Evolutionary conservation across 2,329 filamentous ascomycete genomes (phyloP), one percentile per base, ranked within the genome.

Genomic region (Neospermospora avenae): DNA sequence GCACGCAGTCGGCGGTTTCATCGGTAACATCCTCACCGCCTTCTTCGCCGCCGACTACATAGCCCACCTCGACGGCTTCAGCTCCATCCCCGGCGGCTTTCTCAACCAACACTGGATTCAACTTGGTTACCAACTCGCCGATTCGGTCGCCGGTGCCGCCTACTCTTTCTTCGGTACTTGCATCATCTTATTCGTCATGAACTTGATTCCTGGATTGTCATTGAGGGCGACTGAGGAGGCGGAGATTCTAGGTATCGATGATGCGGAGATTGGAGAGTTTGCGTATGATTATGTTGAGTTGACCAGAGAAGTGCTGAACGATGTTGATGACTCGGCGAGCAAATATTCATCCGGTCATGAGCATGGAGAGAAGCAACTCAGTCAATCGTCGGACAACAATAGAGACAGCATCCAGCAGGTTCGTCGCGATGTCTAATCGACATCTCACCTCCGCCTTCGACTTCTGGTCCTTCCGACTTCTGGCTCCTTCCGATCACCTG

Each of bases 231-330:
- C 78, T 14, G 87, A 91, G 67, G 88, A 95, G 64, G 88, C 90
- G 39, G 91, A 96, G 75, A 86, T 92, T 55, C 78, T 91, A 44
- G 91, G 91, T 66, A 92, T 96, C 62, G 91, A 96, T 70, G 92
- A 96, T 69, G 87, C 89, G 24, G 91, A 96, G 76, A 90, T 96
- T 70, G 92, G 92, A 73, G 92, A 96, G 77, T 96, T 95, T 73
- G 92, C 91, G n/a, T 96, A 96, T 74, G 92, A 96, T 75, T 96
- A 96, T 41, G 71, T 96, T 66, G 91, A 96, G 79, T 80, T 95
- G 65, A 88, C 84, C 20, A 81, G 90, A 63, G 87, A 90, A 66
- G 81, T 89, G 20, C 59, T 75, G 20, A 77, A 73, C 54, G 70
- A 71, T 31, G 61, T 55, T 1, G 42, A 49, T 41, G 65, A 65